Percentiles rank a stretch among this genome's conserved stretches.
Conservation (phyloP, 768 basidiomycete species). For the Boletellus ananiceps region DNA sequence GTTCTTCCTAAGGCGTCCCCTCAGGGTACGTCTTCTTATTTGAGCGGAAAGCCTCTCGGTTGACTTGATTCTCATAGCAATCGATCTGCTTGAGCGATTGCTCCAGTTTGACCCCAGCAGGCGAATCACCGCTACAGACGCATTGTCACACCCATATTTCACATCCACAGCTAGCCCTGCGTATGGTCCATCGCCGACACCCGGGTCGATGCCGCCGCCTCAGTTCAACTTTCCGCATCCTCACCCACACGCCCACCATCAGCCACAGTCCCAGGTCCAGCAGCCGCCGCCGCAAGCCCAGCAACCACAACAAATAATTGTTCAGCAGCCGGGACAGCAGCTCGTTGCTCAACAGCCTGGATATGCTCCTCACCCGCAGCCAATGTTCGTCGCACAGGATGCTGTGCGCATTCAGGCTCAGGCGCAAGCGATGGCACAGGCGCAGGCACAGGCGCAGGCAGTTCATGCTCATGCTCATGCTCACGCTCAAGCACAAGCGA, state of each 20-base stretch:
- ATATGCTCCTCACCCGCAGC: constrained; percentile 32
- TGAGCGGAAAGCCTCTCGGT: background rate
- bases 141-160: constrained; percentile 91
- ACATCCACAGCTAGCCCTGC: constrained; percentile 42
- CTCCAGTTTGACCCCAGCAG: constrained; percentile 95
- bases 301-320: constrained; percentile 36
- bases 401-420: constrained; percentile 39
- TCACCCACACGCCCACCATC: constrained; percentile 46
- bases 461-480: constrained; percentile 27
- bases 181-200: constrained; percentile 33
- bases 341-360: constrained; percentile 34
- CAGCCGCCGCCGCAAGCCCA: constrained; percentile 45
- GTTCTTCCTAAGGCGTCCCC: constrained; percentile 83
- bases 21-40: constrained; percentile 48
- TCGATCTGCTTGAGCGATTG: constrained; percentile 90
- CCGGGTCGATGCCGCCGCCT: constrained; percentile 63
- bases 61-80: constrained; percentile 41
- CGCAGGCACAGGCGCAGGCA: constrained; percentile 30
- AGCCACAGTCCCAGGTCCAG: constrained; percentile 36
- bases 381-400: constrained; percentile 30
- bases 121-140: constrained; percentile 87
- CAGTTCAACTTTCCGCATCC: constrained; percentile 66
- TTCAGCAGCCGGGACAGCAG: constrained; percentile 36
- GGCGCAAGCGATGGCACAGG: constrained; percentile 39
- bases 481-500: constrained; percentile 37